These are phyloP conservation scores for Hibiscus syriacus DNA, from an alignment of 345 rosid genomes.

Conservation along the genomic window DNA sequence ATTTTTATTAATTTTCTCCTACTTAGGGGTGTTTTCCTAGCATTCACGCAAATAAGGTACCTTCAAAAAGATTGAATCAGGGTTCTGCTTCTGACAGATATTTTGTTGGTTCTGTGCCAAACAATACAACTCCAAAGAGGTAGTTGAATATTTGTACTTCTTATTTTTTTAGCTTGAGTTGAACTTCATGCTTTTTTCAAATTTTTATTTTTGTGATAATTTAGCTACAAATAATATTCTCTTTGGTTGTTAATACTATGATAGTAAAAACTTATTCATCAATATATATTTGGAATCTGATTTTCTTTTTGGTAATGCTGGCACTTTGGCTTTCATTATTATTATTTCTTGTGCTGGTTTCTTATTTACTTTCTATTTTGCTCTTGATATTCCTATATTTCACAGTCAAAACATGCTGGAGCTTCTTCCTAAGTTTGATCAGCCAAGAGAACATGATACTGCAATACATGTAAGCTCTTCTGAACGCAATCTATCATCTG, in stretches of 20 bases:
- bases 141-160: constrained; percentile 18
- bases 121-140: constrained; percentile 51
- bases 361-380: background rate
- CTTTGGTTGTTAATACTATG: background rate
- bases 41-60: constrained; percentile 33
- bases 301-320: background rate
- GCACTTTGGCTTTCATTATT: background rate
- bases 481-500: constrained; percentile 27
- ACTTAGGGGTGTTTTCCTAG: constrained; percentile 30
- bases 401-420: constrained; percentile 82
- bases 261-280: background rate
- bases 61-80: constrained; percentile 29
- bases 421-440: constrained; percentile 86
- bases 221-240: background rate
- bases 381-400: background rate
- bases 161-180: background rate
- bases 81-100: constrained; percentile 39
- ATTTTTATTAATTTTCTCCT: background rate
- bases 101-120: constrained; percentile 29
- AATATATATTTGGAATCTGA: background rate
- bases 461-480: constrained; percentile 40
- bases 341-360: background rate
- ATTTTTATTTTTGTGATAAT: background rate
- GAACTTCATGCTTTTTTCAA: background rate
- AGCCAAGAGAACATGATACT: constrained; percentile 38